Base-by-base conservation (phyloP, 2,329 filamentous ascomycete genomes). In the Fusarium transvaalense region DNA sequence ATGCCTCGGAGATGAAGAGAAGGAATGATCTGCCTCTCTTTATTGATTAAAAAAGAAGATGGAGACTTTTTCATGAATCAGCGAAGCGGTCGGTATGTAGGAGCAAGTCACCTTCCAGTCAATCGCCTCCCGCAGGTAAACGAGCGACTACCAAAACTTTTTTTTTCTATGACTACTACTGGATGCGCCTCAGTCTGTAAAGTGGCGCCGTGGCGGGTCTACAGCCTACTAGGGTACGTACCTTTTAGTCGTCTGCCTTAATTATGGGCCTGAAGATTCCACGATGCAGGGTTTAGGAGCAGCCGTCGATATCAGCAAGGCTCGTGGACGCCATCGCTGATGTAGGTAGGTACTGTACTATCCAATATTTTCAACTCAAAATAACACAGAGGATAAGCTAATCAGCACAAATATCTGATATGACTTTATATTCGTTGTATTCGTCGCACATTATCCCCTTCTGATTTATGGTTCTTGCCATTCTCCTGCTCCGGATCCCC, bases 21-120 rank as follows among this genome's bases (percentile, higher is more conserved):
- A 46, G 34, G 64, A 68, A 52, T 45, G 34, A 34, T 54, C 48
- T 25, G 15, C 12, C 21, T 48, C 21, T 34, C 31, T 39, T 17
- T 61, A 46, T 29, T 50, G 14, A 41, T 43, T 15, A 46, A 48
- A 23, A 43, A 55, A 66, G 62, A 60, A 56, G 66, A 69, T 56
- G 54, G 56, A 58, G 59, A 45, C 54, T 69, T 69, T 25, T 66
- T 66, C 50, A 66, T 69, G 61, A 68, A 68, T 68, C 61, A 68
- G 65, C 56, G 58, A 68, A 56, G 37, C 32, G 45, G 57, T 38
- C 25, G 42, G 42, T 45, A 25, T 25, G 23, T 25, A 35, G 32
- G n/a, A 50, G 32, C 27, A 52, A 51, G 37, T 63, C 56, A 46
- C 45, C 41, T 56, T 52, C 41, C 31, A 48, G 21, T 47, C 45